phyloP scores from a whole-genome alignment of 768 basidiomycete genomes.

The Termitomyces sp. region DNA sequence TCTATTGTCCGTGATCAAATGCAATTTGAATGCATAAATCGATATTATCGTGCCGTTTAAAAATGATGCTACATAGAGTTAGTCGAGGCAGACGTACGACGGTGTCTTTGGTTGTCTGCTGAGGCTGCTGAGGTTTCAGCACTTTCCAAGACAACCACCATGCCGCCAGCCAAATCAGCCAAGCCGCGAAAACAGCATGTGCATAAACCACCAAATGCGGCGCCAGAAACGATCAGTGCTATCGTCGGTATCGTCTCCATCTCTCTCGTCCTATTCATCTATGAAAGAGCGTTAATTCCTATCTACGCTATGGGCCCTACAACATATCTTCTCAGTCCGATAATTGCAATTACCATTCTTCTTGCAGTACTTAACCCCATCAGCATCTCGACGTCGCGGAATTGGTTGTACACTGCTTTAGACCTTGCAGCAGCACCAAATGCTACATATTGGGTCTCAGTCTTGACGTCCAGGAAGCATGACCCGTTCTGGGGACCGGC shows the following conservation, averaged over 20 bases:
- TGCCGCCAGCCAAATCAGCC: constrained; percentile 6
- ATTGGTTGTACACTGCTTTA: constrained; percentile 31
- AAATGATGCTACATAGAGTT: too few relatives aligned
- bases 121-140: neutral
- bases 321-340: constrained; percentile 36
- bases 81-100: too few relatives aligned
- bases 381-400: constrained; percentile 23
- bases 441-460: constrained; percentile 62
- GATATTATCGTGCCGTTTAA: too few relatives aligned
- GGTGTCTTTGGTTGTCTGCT: too few relatives aligned
- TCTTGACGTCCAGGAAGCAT: constrained; percentile 47
- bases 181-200: neutral
- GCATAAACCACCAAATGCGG: constrained; percentile 1
- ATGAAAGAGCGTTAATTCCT: constrained; percentile 60
- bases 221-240: constrained; percentile 6
- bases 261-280: constrained; percentile 56
- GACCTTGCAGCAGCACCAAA: constrained; percentile 46
- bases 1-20: too few relatives aligned
- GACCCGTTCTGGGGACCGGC: constrained; percentile 54
- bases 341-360: constrained; percentile 28
- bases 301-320: constrained; percentile 63
- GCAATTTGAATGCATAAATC: too few relatives aligned
- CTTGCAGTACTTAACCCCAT: constrained; percentile 34
- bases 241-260: constrained; percentile 20
- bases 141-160: constrained; percentile 8